These are phyloP conservation scores for Rhizopus microsporus DNA, from an alignment of 371 early-diverging fungal genomes.

Conservation along the genomic window DNA sequence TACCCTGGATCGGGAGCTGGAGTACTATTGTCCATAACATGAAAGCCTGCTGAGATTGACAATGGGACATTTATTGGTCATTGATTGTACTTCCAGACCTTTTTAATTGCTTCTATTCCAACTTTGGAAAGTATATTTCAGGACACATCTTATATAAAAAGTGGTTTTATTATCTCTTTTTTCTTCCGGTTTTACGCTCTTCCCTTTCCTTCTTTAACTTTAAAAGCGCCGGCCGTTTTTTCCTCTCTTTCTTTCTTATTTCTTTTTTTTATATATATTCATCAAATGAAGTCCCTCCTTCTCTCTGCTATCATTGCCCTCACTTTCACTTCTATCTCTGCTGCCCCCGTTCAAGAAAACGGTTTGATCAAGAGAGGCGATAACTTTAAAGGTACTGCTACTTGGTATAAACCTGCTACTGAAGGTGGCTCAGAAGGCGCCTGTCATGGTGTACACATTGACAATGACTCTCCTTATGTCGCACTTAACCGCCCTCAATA, in stretches of 20 bases:
- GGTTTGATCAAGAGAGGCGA: background rate
- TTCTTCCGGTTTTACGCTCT: background rate
- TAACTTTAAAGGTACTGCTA: slow-evolving; percentile 26
- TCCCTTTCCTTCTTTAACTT: background rate
- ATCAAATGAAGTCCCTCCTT: background rate
- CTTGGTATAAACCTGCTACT: slow-evolving; percentile 28
- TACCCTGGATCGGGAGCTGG: no score
- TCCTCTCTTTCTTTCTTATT: no score
- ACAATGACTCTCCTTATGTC: slow-evolving; percentile 20
- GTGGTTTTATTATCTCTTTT: background rate
- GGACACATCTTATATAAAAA: background rate
- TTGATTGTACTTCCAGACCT: no score
- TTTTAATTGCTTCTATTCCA: background rate
- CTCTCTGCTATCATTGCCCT: background rate
- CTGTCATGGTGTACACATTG: slow-evolving; percentile 24
- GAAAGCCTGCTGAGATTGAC: no score
- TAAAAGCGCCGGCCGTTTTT: background rate
- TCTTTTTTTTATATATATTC: no score
- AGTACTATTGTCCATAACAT: no score
- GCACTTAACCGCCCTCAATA: slow-evolving; percentile 35
- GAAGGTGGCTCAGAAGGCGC: slow-evolving; percentile 35
- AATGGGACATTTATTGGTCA: no score
- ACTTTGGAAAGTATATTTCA: background rate
- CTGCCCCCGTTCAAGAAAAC: background rate
- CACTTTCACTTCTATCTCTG: background rate